Base-by-base conservation (phyloP, 306 rosid genomes). In the Nissolia schottii region DNA sequence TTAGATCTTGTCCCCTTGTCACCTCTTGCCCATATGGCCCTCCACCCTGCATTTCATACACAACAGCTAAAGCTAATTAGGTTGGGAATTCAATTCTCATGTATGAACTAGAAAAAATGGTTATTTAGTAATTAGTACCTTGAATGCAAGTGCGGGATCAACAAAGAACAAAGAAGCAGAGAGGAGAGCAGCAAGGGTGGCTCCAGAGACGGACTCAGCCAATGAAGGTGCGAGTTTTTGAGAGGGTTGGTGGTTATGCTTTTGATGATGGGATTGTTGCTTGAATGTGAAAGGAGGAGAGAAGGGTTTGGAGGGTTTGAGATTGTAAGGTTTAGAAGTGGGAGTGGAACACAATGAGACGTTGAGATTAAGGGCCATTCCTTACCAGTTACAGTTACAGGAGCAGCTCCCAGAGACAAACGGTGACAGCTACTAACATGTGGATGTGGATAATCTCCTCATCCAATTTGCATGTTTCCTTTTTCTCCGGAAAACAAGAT, bases 1-100 rank as follows among this genome's bases (percentile, higher is more conserved):
- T 49, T 43, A 93, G 96, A 85, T 93, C 98, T 84, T 94, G 97
- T 7, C 99, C 99, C 48, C 99, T 80, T 14, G 98, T 91, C 61
- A 94, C 97, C 70, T 80, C 97, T 29, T 86, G 80, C 27, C 98
- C 98, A 29, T 91, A 91, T 38, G 98, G 98, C 2, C 95, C 95
- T 80, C 97, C 97, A 35, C 98, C 97, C 98, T 90, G 73, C 14
- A 64, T 63, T 28, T 8, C 70, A 63, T 10, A 61, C 40, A 57
- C 77, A 41, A 32, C 38, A 6, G 9, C 29, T 15, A 46, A 59
- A n/a, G n/a, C 34, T 5, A 45, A 59, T 18, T 13, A 57, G 20
- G 57, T 50, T 74, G 9, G 64, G 45, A 65, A 37, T 46, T 10
- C 32, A 41, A 40, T 25, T 45, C 38, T 46, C 46, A 40, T 23